phyloP scores from a whole-genome alignment of 108 stramenopile genomes.

The Nitzschia palea region DNA sequence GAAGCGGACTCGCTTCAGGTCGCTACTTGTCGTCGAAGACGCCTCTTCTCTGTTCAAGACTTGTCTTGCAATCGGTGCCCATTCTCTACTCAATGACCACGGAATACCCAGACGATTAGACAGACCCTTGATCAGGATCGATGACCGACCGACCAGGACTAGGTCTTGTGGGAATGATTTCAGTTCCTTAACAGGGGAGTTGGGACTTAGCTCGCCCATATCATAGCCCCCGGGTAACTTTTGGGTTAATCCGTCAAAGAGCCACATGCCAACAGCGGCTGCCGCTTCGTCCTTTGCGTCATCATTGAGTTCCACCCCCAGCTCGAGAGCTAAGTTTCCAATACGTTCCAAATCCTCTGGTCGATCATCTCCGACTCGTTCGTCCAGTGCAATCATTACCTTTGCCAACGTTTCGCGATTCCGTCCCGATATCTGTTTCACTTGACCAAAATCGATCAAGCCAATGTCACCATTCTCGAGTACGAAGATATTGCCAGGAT shows the following conservation, averaged over 20 bases:
- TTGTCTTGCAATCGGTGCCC: slow-evolving; percentile 75
- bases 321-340: slow-evolving; percentile 78
- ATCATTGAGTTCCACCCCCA: slow-evolving; percentile 83
- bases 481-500: slow-evolving; percentile 91
- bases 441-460: slow-evolving; percentile 95
- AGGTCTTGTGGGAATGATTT: slow-evolving; percentile 93
- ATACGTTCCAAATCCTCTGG: slow-evolving; percentile 73
- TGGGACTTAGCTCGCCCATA: slow-evolving; percentile 78
- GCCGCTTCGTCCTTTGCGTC: slow-evolving; percentile 73
- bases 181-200: slow-evolving; percentile 89
- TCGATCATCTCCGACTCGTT: slow-evolving; percentile 60
- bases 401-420: slow-evolving; percentile 81
- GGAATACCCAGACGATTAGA: slow-evolving; percentile 82
- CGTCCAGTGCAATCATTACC: slow-evolving; percentile 89
- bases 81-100: slow-evolving; percentile 84
- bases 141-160: slow-evolving; percentile 90
- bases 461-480: slow-evolving; percentile 89
- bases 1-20: slow-evolving; percentile 52
- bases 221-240: slow-evolving; percentile 86
- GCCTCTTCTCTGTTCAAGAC: slow-evolving; percentile 41
- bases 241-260: slow-evolving; percentile 83
- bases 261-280: slow-evolving; percentile 90
- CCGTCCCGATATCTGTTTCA: slow-evolving; percentile 83
- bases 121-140: slow-evolving; percentile 92
- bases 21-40: background rate